Evolutionary conservation across 2,329 filamentous ascomycete species (phyloP), one percentile per base, ranked within the genome.

Genomic region (Colletotrichum somersetense): DNA sequence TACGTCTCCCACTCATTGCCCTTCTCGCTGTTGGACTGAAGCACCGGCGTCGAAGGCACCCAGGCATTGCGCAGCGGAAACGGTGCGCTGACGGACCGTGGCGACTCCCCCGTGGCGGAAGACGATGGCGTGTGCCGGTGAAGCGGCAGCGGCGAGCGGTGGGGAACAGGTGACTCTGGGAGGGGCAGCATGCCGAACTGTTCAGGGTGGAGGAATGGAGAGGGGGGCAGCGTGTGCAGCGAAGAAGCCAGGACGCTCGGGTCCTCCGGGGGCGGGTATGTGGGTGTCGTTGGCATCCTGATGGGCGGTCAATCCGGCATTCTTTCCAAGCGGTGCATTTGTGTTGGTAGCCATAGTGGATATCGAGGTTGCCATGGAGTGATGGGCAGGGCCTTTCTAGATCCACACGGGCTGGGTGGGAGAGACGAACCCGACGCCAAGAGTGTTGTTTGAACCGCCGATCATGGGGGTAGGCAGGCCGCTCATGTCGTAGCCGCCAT

Each of bases 381-480:
- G 78, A 75, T 78, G 78, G 80, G 81, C 69, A 72, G 69, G 58
- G 65, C 69, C 69, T 72, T 77, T 80, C 83, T 88, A 89, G 82
- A 86, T 89, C 88, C 87, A 89, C 84, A 89, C 84, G 81, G 87
- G 83, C 83, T 89, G 87, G 82, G 87, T 84, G 86, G 88, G 88
- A 88, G 86, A 85, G 83, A 90, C 88, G 86, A 89, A 90, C 88
- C 88, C 88, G 83, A 85, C 81, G 80, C 84, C 84, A 83, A 82
- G 85, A 79, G 84, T 82, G 81, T 76, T 78, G 79, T 66, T 76
- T 74, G 71, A 75, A 78, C 80, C 85, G 81, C 81, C 84, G 79
- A 85, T 80, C 78, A 83, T 81, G 75, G 84, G 82, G 75, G 83
- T 77, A 81, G 85, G 76, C 79, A 81, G 80, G 77, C 77, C 78